Percentiles rank a stretch among this genome's conserved stretches.
phyloP scores from a whole-genome alignment of 139 green algal genomes.

The Pleodorina starrii region DNA sequence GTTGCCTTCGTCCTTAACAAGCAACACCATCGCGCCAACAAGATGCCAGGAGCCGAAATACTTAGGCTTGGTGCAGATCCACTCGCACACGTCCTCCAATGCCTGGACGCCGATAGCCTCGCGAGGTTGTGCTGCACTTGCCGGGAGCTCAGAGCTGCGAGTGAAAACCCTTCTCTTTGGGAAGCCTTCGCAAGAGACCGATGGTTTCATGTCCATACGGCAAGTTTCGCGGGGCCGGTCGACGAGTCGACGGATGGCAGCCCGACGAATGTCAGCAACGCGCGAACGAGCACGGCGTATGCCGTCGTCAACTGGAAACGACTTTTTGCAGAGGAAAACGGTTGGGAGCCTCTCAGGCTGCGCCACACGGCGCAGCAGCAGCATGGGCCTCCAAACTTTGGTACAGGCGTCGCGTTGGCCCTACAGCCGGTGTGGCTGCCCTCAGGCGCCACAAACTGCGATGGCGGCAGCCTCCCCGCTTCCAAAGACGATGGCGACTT shows the following conservation, averaged over 20 bases:
- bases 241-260: too few relatives aligned
- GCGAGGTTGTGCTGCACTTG: neutral
- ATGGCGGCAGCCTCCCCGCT: too few relatives aligned
- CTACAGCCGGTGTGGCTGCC: neutral
- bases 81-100: neutral
- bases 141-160: neutral
- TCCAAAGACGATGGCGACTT: neutral
- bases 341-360: constrained; percentile 29
- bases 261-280: neutral
- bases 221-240: neutral
- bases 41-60: neutral
- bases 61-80: neutral
- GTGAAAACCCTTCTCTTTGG: neutral
- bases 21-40: too few relatives aligned
- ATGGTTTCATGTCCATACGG: neutral
- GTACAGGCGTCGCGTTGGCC: neutral
- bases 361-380: neutral
- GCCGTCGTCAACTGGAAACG: neutral
- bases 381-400: too few relatives aligned
- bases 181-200: neutral
- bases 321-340: neutral
- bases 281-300: neutral
- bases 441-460: neutral
- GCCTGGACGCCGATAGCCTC: neutral
- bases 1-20: too few relatives aligned